Conservation (phyloP, 2,329 filamentous ascomycete genomes). For the Dothidotthia symphoricarpi region DNA sequence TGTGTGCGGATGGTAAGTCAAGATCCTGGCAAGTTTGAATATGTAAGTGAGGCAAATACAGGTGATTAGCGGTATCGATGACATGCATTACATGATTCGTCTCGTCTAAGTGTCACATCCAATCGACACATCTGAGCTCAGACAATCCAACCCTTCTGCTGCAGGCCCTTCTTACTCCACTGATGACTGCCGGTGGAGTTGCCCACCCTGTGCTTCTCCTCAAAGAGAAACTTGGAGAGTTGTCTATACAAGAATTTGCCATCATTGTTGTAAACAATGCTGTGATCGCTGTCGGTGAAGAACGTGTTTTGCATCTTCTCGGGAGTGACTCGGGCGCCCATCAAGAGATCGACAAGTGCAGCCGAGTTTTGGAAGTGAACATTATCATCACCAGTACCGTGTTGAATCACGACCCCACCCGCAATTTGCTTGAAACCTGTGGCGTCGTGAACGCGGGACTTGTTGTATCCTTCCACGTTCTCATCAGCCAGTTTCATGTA, state of each 20-base stretch:
- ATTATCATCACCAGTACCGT: slow-evolving; percentile 69
- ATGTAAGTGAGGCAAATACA: too few species aligned
- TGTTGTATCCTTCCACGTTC: slow-evolving; percentile 61
- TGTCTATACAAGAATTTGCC: slow-evolving; percentile 61
- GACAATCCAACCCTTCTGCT: slow-evolving; percentile 13
- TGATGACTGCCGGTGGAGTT: slow-evolving; percentile 44
- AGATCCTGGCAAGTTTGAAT: too few species aligned
- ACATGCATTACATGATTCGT: too few species aligned
- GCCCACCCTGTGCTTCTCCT: slow-evolving; percentile 57
- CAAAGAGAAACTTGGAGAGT: slow-evolving; percentile 59
- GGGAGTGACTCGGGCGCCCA: slow-evolving; percentile 58
- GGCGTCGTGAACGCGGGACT: slow-evolving; percentile 57
- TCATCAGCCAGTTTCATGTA: slow-evolving; percentile 65
- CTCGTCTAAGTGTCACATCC: too few species aligned
- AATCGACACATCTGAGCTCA: too few species aligned
- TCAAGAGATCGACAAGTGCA: slow-evolving; percentile 60
- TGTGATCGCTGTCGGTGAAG: slow-evolving; percentile 66
- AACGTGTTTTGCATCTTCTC: slow-evolving; percentile 62
- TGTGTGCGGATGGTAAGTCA: too few species aligned
- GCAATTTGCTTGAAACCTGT: slow-evolving; percentile 62
- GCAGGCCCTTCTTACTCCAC: slow-evolving; percentile 45
- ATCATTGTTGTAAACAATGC: slow-evolving; percentile 59
- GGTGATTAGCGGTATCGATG: too few species aligned
- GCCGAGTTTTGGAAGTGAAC: slow-evolving; percentile 69
- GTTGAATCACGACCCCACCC: slow-evolving; percentile 62